Evolutionary conservation across 2,329 filamentous ascomycete genomes (phyloP), one percentile per base, ranked within the genome.

Genomic region (Fusarium dimerum): DNA sequence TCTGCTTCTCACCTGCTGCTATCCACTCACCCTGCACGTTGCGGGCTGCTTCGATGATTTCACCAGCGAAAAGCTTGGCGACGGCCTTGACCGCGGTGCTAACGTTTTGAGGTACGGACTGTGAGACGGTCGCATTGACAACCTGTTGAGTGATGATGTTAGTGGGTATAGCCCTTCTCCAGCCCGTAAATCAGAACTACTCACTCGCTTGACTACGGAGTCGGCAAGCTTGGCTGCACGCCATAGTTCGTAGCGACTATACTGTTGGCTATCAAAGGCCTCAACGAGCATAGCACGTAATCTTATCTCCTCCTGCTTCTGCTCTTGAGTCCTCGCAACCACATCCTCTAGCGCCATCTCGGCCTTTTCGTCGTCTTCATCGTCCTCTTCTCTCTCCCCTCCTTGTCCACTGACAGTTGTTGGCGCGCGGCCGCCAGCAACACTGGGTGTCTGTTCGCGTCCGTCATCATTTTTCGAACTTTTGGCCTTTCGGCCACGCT

Each of bases 71-170:
- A 55, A 90, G 79, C 71, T 93, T 93, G 44, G 87, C 85, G 17
- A 90, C 88, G 0, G 86, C 84, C 45, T 85, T 86, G 65, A 92
- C 87, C n/a, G 87, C 86, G 18, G 88, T 84, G 55, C 89, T 86
- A 45, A 92, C 87, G 61, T 83, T 87, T 17, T 82, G 78, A 0
- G 88, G 87, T 0, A 90, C 89, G 2, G 87, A 91, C 68, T 92
- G 89, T 0, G 87, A 90, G 9, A 92, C 86, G 2, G 89, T 90
- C 52, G 89, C 87, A 65, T 92, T 93, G 67, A 91, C 86, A 55
- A 92, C 82, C 80, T 86, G 54, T 40, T 6, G 4, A 32, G 12
- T 17, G 12, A 18, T 20, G 29, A 36, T 29, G 45, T 64, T 15
- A 63, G 60, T 47, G 45, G 43, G 6, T 30, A 15, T 30, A 2